A percentile compares a stretch with the other conserved stretches of the same genome.
Conservation (phyloP, 306 rosid genomes). For the Nissolia schottii region DNA sequence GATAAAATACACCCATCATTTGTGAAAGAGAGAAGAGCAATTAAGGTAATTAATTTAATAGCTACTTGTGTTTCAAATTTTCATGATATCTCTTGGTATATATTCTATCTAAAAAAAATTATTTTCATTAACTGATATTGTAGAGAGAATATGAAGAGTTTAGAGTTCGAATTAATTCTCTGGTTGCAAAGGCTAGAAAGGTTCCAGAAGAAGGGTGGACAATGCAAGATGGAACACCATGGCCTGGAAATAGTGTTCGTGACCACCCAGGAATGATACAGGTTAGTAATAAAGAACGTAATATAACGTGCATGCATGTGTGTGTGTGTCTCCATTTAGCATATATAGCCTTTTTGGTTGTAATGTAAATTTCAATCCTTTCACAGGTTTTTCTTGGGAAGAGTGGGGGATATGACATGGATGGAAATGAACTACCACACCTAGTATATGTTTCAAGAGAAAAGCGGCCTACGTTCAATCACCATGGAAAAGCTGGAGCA, state of each 20-base stretch:
- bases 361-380: too few species aligned
- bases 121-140: too few species aligned
- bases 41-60: conserved; percentile 68
- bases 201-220: conserved; percentile 99
- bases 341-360: too few species aligned
- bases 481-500: conserved; percentile 99
- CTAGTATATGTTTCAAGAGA: conserved; percentile 99
- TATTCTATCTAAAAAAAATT: too few species aligned
- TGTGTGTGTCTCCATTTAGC: too few species aligned
- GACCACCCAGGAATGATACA: conserved; percentile 99
- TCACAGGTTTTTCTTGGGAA: conserved; percentile 98
- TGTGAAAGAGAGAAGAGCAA: conserved; percentile 92
- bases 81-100: too few species aligned
- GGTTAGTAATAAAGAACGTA: too few species aligned
- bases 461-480: conserved; percentile 98
- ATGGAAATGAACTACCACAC: conserved; percentile 97
- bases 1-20: conserved; percentile 98
- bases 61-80: too few species aligned
- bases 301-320: too few species aligned
- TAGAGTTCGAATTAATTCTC: conserved; percentile 83
- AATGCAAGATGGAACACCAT: conserved; percentile 99
- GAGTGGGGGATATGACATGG: conserved; percentile 97
- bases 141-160: conserved; percentile 99
- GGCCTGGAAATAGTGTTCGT: conserved; percentile 99
- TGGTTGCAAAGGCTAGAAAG: conserved; percentile 94